Evolutionary conservation across 2,329 filamentous ascomycete species (phyloP).

Genomic region (Kalaharituber pfeilii): DNA sequence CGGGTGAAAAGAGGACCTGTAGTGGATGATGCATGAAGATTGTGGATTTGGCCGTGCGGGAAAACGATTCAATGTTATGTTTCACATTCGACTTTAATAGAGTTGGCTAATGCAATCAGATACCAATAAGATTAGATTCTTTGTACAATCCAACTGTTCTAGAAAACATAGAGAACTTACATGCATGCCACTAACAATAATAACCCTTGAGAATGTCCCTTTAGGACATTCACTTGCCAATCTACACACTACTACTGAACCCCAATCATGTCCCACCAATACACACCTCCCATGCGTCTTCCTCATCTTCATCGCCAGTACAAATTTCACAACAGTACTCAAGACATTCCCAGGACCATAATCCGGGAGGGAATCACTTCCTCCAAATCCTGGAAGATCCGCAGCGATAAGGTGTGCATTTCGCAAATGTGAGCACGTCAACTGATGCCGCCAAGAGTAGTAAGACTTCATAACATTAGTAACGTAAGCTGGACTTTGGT

Average conservation of each 20-base stretch:
- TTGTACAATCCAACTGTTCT: too few relatives aligned
- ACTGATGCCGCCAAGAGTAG: not conserved
- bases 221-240: not conserved
- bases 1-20: not conserved
- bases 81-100: not conserved
- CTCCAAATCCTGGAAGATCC: not conserved
- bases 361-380: not conserved
- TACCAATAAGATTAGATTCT: too few relatives aligned
- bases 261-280: not conserved
- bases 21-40: not conserved
- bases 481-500: not conserved
- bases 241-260: not conserved
- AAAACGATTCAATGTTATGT: not conserved
- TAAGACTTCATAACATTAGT: not conserved
- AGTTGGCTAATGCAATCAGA: not conserved
- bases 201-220: not conserved
- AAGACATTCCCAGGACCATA: not conserved
- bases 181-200: not conserved
- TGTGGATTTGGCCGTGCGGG: not conserved
- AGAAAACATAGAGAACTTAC: not conserved
- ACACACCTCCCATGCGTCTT: not conserved
- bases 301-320: not conserved
- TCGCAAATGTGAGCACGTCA: not conserved
- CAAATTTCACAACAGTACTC: not conserved
- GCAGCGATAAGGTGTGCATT: not conserved